Conservation (phyloP, 176 grass and related monocot species). For the Avena insularis region DNA sequence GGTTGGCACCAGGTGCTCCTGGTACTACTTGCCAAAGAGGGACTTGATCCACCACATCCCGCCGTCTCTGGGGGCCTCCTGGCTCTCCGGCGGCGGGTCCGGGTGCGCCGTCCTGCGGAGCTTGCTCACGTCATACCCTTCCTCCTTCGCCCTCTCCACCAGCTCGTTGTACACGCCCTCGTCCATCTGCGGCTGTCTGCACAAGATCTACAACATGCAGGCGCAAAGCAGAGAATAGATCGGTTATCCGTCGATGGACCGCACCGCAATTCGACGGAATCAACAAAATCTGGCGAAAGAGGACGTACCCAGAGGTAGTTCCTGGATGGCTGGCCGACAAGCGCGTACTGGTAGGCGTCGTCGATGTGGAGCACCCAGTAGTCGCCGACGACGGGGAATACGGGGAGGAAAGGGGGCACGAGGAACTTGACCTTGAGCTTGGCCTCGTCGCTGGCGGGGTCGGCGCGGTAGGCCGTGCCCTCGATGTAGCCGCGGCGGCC, state of each 20-base stretch:
- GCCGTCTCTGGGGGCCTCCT: slow-evolving; percentile 48
- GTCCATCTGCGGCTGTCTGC: slow-evolving; percentile 70
- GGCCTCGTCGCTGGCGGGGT: slow-evolving; percentile 67
- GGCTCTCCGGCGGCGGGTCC: slow-evolving; percentile 60
- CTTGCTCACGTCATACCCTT: slow-evolving; percentile 69
- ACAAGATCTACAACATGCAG: slow-evolving; percentile 55
- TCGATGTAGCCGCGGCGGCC: slow-evolving; percentile 71
- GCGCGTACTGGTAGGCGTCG: slow-evolving; percentile 69
- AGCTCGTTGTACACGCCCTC: slow-evolving; percentile 57
- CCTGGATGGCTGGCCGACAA: slow-evolving; percentile 81
- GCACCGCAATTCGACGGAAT: neutral
- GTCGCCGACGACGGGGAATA: slow-evolving; percentile 80
- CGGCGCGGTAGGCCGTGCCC: slow-evolving; percentile 60
- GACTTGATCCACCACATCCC: slow-evolving; percentile 89
- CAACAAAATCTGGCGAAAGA: neutral
- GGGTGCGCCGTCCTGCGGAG: slow-evolving; percentile 61
- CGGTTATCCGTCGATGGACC: neutral
- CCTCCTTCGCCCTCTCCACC: slow-evolving; percentile 63
- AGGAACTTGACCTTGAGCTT: slow-evolving; percentile 82
- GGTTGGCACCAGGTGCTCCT: neutral
- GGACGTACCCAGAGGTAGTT: slow-evolving; percentile 85
- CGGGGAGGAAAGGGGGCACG: slow-evolving; percentile 77
- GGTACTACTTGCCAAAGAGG: slow-evolving; percentile 73
- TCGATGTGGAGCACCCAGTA: slow-evolving; percentile 93
- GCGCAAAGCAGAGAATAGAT: neutral